Evolutionary conservation across 805 yeast species (phyloP), one percentile per base, ranked within the genome.

Genomic region (Grigorovia jiainica): DNA sequence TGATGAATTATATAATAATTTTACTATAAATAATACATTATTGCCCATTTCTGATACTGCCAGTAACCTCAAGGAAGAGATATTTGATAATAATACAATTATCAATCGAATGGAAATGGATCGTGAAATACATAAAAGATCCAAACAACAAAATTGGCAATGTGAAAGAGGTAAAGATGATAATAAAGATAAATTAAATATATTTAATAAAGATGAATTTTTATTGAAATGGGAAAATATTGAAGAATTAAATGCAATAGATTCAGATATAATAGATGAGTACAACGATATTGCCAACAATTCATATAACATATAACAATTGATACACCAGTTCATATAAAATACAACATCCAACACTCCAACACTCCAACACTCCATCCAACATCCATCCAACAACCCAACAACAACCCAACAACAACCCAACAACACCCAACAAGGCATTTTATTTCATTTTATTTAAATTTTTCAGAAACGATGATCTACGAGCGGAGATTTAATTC

Each of bases 31-130:
- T 7, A 27, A 13, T 27, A 7, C n/a, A 2, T 13, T 27, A 13
- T 7, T 13, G 15, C 11, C 15, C 5, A 10, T 17, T 10, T 17
- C 38, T 24, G 38, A 8, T 21, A 6, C 16, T 35, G 38, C 11
- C 10, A 10, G 4, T 5, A 30, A 18, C 32, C 9, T 17, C 42
- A 38, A 38, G 15, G 23, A 38, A 27, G 34, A 21, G 43, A n/a
- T 36, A 19, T 9, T 35, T 69, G 1, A 56, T 55, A 27, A 71
- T 76, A 37, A 86, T 81, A 49, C 36, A 2, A 77, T 84, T 15
- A 57, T 87, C 15, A 71, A 76, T 30, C 67, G 97, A 45, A 87
- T 90, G 80, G 97, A 90, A 57, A 89, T 82, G 47, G 97, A 90
- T 58, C 68, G 98, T 50, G 98, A 90, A 58, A 68, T 95, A 43